A percentile compares a stretch with the other conserved stretches of the same genome.
Conservation (phyloP, 2,329 filamentous ascomycete species). For the Cercospora zeina region DNA sequence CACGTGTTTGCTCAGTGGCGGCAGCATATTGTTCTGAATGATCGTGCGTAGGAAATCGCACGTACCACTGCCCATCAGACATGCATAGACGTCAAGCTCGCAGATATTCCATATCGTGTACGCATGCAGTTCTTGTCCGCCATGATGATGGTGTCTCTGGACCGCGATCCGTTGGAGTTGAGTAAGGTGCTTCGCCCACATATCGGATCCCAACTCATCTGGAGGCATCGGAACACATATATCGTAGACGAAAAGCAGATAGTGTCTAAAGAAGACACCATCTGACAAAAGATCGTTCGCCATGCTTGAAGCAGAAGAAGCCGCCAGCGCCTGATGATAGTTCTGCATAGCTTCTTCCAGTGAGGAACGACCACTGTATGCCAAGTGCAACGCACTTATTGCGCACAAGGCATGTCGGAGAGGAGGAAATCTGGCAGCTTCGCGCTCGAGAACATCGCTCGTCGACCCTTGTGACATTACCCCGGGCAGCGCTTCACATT, state of each 20-base stretch:
- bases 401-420: constrained; percentile 61
- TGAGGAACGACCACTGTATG: constrained; percentile 47
- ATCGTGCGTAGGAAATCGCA: constrained; percentile 54
- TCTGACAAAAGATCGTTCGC: constrained; percentile 57
- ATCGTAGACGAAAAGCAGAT: constrained; percentile 59
- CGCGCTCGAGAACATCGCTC: constrained; percentile 34
- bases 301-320: constrained; percentile 49
- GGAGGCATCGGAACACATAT: constrained; percentile 42
- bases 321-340: constrained; percentile 54
- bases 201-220: constrained; percentile 44
- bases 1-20: constrained; percentile 39
- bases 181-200: constrained; percentile 58
- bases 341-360: constrained; percentile 55
- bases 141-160: constrained; percentile 47
- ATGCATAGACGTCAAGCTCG: constrained; percentile 57
- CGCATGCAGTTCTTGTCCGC: constrained; percentile 46
- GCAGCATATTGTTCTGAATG: constrained; percentile 52
- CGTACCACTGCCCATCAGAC: constrained; percentile 54
- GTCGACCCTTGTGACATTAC: constrained; percentile 27
- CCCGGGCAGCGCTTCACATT: constrained; percentile 7
- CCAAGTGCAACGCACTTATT: constrained; percentile 56
- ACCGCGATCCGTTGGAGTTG: constrained; percentile 54
- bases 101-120: constrained; percentile 58
- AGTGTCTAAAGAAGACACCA: constrained; percentile 59
- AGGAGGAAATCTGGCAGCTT: constrained; percentile 54